Conservation (phyloP, 129 eudicot species). For the Oenanthe sinensis region DNA sequence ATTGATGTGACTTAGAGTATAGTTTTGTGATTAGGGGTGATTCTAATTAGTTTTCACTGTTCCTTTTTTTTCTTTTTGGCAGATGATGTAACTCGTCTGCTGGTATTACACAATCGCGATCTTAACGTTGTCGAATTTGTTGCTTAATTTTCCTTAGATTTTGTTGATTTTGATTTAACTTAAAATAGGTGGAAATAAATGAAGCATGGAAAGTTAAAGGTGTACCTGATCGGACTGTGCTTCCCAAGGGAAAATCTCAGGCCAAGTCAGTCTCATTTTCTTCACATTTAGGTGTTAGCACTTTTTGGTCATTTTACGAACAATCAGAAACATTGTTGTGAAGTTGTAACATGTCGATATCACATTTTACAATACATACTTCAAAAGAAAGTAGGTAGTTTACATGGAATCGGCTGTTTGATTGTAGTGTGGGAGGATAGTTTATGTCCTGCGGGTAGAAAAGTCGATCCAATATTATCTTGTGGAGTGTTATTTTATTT, state of each 20-base stretch:
- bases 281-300: neutral
- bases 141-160: neutral
- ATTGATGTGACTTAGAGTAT: conserved; percentile 1
- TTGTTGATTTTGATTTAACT: neutral
- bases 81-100: conserved; percentile 90
- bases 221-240: conserved; percentile 60
- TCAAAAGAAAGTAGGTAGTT: neutral
- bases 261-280: conserved; percentile 65
- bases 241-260: conserved; percentile 72
- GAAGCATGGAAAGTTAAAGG: conserved; percentile 77
- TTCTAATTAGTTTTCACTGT: conserved; percentile 13
- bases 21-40: neutral
- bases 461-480: neutral
- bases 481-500: neutral
- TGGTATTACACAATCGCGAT: conserved; percentile 28
- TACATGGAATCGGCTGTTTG: neutral
- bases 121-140: neutral
- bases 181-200: conserved; percentile 63
- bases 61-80: conserved; percentile 12
- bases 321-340: neutral
- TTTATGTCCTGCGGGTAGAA: neutral
- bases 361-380: neutral
- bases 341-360: neutral
- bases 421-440: neutral
- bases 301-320: neutral